Percentiles rank a stretch among this genome's conserved stretches.
These are phyloP conservation scores for Colletotrichum sansevieriae DNA, from an alignment of 2,329 filamentous ascomycete genomes.

Conservation along the genomic window DNA sequence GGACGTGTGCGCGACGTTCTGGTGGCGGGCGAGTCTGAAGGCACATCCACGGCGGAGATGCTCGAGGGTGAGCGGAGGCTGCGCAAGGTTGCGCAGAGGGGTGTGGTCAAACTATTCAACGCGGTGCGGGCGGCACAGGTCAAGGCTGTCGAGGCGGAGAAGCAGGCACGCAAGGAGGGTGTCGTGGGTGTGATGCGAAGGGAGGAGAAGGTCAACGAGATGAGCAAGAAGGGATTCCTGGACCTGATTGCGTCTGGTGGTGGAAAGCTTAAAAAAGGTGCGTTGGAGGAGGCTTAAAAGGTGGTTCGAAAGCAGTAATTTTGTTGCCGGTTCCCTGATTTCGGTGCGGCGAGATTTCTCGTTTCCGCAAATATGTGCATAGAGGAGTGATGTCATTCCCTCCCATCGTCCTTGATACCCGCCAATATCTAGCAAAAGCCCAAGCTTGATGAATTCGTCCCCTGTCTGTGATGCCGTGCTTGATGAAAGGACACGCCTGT, in stretches of 20 bases:
- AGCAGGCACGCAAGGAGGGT: conserved; percentile 76
- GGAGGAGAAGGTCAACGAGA: conserved; percentile 91
- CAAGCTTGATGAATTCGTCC: conserved; percentile 29
- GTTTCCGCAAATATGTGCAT: conserved; percentile 30
- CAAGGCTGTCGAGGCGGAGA: conserved; percentile 83
- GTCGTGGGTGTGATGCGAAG: conserved; percentile 83
- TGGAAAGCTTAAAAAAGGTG: conserved; percentile 69
- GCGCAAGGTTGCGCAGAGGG: conserved; percentile 89
- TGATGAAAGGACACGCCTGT: conserved; percentile 23
- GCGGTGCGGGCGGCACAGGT: conserved; percentile 94
- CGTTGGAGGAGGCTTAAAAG: conserved; percentile 66
- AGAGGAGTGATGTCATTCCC: conserved; percentile 46
- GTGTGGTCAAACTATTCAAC: conserved; percentile 97
- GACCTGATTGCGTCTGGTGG: conserved; percentile 83
- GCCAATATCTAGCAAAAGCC: conserved; percentile 41
- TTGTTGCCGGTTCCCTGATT: conserved; percentile 32
- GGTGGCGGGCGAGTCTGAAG: conserved; percentile 62
- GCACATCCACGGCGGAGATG: conserved; percentile 64
- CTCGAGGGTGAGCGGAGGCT: conserved; percentile 82
- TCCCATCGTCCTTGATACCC: conserved; percentile 43
- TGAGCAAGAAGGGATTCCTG: conserved; percentile 96
- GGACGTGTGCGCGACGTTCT: conserved; percentile 91
- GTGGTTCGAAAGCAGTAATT: conserved; percentile 3
- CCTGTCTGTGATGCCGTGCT: conserved; percentile 35
- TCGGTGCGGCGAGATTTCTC: conserved; percentile 7